These are phyloP conservation scores for Lizanozyma gosingica DNA, from an alignment of 1,139 yeast species.

Conservation along the genomic window DNA sequence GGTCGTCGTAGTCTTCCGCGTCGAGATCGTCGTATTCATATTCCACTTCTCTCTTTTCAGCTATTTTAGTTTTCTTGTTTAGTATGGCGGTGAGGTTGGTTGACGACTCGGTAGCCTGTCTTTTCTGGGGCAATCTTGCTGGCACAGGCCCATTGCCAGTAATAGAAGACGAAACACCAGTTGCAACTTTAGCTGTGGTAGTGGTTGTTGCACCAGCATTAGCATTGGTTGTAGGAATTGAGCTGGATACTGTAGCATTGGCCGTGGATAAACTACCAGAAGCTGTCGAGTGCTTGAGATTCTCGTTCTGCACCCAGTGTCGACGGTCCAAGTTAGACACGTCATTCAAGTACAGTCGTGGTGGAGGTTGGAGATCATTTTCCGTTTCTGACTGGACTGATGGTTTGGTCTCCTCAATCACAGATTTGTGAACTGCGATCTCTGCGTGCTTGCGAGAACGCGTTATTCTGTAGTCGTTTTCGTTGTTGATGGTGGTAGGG, in stretches of 20 bases:
- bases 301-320: neutral
- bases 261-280: too few relatives aligned
- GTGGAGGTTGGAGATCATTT: constrained; percentile 1
- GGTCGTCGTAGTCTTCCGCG: constrained; percentile 86
- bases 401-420: constrained; percentile 1
- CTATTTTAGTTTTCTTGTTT: constrained; percentile 20
- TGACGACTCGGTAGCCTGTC: constrained; percentile 49
- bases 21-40: constrained; percentile 87
- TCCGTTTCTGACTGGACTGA: constrained; percentile 2
- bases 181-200: constrained; percentile 6
- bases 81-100: constrained; percentile 41
- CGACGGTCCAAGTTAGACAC: neutral
- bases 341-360: constrained; percentile 1
- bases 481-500: constrained; percentile 34
- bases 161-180: constrained; percentile 5
- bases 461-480: constrained; percentile 31
- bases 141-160: constrained; percentile 15
- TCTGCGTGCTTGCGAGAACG: constrained; percentile 11
- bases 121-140: constrained; percentile 43
- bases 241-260: too few relatives aligned
- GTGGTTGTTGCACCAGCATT: constrained; percentile 1
- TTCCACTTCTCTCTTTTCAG: constrained; percentile 11
- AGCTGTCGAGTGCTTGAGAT: too few relatives aligned
- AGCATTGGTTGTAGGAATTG: neutral
- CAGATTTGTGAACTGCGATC: constrained; percentile 2